phyloP scores from a whole-genome alignment of 805 yeast genomes.

The Kluyveromyces starmeri region DNA sequence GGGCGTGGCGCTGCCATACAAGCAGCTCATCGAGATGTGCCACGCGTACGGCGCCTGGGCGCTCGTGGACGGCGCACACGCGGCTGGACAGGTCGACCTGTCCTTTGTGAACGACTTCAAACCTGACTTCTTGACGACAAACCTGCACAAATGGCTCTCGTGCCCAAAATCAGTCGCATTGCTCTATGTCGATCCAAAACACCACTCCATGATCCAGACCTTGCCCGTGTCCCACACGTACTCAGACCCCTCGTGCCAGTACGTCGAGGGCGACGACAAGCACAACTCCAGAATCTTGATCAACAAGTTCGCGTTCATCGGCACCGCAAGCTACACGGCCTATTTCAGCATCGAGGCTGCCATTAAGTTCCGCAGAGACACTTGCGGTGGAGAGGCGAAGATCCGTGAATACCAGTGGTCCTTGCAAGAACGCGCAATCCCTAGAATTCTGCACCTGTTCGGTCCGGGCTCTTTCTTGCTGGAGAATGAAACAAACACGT shows the following conservation, averaged over 20 bases:
- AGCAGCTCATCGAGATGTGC: constrained; percentile 38
- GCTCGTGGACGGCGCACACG: constrained; percentile 67
- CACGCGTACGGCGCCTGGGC: constrained; percentile 39
- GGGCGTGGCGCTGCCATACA: constrained; percentile 49
- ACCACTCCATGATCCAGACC: constrained; percentile 43
- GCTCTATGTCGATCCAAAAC: constrained; percentile 45
- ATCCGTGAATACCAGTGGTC: constrained; percentile 40
- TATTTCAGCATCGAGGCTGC: constrained; percentile 39
- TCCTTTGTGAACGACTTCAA: constrained; percentile 31
- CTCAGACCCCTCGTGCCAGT: constrained; percentile 9
- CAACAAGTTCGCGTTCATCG: constrained; percentile 42
- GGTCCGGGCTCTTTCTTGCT: constrained; percentile 30
- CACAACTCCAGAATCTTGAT: constrained; percentile 23
- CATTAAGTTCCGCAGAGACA: constrained; percentile 40
- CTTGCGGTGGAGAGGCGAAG: constrained; percentile 45
- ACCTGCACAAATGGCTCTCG: constrained; percentile 63
- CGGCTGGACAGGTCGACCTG: constrained; percentile 46
- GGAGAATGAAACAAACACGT: constrained; percentile 13
- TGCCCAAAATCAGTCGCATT: constrained; percentile 52
- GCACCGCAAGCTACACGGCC: constrained; percentile 42
- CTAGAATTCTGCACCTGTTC: constrained; percentile 32
- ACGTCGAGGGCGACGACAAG: constrained; percentile 10
- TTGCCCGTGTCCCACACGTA: constrained; percentile 46
- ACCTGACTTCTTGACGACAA: constrained; percentile 56
- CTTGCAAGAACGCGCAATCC: constrained; percentile 39